Conservation (phyloP, 345 rosid genomes). For the Moricandia moricandioides region DNA sequence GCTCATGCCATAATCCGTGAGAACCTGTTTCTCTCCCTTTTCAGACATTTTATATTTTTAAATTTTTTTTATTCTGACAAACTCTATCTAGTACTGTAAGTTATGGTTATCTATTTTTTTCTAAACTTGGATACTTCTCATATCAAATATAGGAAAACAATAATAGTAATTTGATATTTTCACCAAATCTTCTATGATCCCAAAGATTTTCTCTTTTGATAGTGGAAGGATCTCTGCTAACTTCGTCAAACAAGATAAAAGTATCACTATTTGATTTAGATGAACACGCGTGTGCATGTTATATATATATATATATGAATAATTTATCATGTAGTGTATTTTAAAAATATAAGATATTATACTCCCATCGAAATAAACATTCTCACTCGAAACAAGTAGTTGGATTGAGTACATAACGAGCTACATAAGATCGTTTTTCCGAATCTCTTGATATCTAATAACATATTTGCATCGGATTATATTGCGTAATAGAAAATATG, state of each 20-base stretch:
- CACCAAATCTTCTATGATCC: conserved; percentile 22
- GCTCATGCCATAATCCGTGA: no score
- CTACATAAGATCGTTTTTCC: background rate
- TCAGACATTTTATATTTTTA: no score
- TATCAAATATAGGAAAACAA: background rate
- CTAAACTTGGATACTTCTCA: background rate
- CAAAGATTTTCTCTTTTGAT: conserved; percentile 6
- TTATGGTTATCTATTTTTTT: background rate
- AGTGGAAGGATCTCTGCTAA: conserved; percentile 21
- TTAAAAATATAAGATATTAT: background rate
- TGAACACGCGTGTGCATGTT: background rate
- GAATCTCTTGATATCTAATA: background rate
- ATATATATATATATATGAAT: background rate
- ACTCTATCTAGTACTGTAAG: background rate
- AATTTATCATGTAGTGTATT: background rate
- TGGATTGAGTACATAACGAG: background rate
- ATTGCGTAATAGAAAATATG: background rate
- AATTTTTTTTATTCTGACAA: no score
- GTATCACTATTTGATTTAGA: conserved; percentile 1
- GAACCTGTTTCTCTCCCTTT: no score
- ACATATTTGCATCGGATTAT: background rate
- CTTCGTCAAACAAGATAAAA: conserved; percentile 24
- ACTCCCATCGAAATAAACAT: background rate
- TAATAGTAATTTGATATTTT: background rate
- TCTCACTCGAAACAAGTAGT: background rate